A percentile compares a stretch with the other conserved stretches of the same genome.
These are phyloP conservation scores for Exophiala phaeomuriformis DNA, from an alignment of 2,329 filamentous ascomycete genomes.

Conservation along the genomic window DNA sequence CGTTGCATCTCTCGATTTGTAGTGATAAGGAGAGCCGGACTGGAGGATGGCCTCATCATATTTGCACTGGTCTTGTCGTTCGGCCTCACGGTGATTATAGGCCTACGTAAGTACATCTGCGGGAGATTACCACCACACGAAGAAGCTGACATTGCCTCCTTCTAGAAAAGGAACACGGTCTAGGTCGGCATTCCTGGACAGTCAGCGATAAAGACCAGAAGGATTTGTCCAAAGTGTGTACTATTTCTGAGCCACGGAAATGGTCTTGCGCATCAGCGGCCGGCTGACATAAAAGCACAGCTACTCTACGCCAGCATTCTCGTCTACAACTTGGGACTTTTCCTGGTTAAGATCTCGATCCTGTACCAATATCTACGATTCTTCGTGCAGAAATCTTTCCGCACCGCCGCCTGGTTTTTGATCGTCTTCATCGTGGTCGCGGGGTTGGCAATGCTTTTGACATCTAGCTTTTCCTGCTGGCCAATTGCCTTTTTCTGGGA, in stretches of 20 bases:
- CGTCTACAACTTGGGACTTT: conserved; percentile 32
- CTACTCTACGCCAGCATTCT: conserved; percentile 26
- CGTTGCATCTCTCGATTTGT: conserved; percentile 17
- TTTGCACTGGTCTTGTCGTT: conserved; percentile 13
- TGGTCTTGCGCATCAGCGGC: too few relatives aligned
- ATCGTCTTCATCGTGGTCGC: conserved; percentile 9
- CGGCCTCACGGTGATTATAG: conserved; percentile 13
- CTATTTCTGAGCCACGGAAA: not conserved
- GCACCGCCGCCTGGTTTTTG: conserved; percentile 9
- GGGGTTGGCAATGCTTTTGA: conserved; percentile 11
- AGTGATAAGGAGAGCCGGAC: conserved; percentile 12
- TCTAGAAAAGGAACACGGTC: conserved; percentile 15
- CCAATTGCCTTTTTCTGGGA: conserved; percentile 39
- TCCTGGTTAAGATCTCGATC: conserved; percentile 32
- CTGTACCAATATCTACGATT: conserved; percentile 31
- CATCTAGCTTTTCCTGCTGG: conserved; percentile 36
- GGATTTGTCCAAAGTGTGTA: conserved; percentile 13
- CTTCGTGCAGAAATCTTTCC: conserved; percentile 24
- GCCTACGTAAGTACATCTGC: conserved; percentile 7
- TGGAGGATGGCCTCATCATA: conserved; percentile 18
- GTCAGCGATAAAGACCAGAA: conserved; percentile 13
- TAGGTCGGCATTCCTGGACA: conserved; percentile 16
- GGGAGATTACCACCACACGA: too few relatives aligned
- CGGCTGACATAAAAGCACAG: not conserved
- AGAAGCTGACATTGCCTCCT: not conserved